Base-by-base conservation (phyloP, 2,329 filamentous ascomycete species). In the Grosmannia huntii region DNA sequence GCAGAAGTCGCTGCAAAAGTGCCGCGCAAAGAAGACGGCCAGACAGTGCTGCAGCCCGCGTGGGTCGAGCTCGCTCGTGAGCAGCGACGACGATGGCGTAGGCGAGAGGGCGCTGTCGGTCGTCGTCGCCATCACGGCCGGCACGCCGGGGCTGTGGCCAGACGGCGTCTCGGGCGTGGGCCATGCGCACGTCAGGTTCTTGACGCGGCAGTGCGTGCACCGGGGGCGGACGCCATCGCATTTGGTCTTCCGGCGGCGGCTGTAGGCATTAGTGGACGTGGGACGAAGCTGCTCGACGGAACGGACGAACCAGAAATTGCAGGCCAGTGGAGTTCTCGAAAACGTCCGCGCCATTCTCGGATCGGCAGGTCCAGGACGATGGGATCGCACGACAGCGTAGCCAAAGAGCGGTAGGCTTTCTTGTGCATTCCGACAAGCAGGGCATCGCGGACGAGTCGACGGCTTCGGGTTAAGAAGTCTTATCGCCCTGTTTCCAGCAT, bases 1-100 rank as follows among this genome's bases (percentile, higher is more conserved):
- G 55, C 63, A 64, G 49, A 65, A 65, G 31, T 64, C 62, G 38
- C 14, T 61, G 6, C 57, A 57, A 57, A 65, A 64, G 54, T 65
- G 63, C 1, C 60, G 60, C 28, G 59, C 61, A 44, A 64, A 64
- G 25, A 65, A 65, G 25, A 62, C 46, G 28, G 56, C 56, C 10
- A 61, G 31, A 23, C 60, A 61, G 16, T 50, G 48, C 23, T 48
- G 49, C 33, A 61, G 58, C 2, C 25, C 52, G 21, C 36, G 36
- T 1, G 55, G 58, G 19, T 59, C 48, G 1, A 55, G 50, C 2
- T 57, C 52, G 31, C 12, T 56, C 27, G 19, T 23, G 11, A 38
- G 21, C 33, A 25, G 21, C 11, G 33, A n/a, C 16, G 52, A 27
- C 9, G 51, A 36, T 11, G 49, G 49, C 50, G 21, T 25, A n/a